Conservation (phyloP, 1,284 basidiomycete species). For the Cutaneotrichosporon cavernicola region DNA sequence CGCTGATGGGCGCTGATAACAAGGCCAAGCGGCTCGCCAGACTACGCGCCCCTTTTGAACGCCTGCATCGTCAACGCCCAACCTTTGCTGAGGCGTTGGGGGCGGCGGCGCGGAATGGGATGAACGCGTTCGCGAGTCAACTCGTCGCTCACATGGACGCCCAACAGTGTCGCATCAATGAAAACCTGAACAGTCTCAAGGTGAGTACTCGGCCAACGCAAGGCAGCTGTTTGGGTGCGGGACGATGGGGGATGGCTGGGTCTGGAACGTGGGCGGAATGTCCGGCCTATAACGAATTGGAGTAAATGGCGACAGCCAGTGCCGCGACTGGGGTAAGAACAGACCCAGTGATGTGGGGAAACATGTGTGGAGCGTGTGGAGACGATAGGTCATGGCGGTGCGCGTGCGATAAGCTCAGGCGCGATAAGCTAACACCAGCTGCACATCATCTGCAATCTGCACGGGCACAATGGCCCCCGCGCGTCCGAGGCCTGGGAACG, state of each 20-base stretch:
- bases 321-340: no score
- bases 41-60: slow-evolving; percentile 8
- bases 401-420: neutral
- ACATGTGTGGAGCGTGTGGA: neutral
- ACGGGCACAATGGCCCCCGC: slow-evolving; percentile 8
- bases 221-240: neutral
- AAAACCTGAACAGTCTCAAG: slow-evolving; percentile 11
- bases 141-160: slow-evolving; percentile 7
- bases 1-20: neutral
- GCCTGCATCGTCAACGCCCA: neutral
- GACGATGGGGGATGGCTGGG: neutral
- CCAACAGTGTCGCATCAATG: slow-evolving; percentile 14
- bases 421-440: slow-evolving; percentile 12
- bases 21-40: slow-evolving; percentile 9
- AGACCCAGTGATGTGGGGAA: neutral
- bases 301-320: neutral
- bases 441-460: slow-evolving; percentile 13
- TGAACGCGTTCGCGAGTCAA: neutral
- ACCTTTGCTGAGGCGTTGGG: slow-evolving; percentile 8
- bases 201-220: neutral
- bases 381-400: neutral
- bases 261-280: neutral
- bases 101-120: neutral
- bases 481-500: neutral
- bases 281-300: neutral